These are phyloP conservation scores for Blumeria hordei DNA, from an alignment of 2,329 filamentous ascomycete species.

Conservation along the genomic window DNA sequence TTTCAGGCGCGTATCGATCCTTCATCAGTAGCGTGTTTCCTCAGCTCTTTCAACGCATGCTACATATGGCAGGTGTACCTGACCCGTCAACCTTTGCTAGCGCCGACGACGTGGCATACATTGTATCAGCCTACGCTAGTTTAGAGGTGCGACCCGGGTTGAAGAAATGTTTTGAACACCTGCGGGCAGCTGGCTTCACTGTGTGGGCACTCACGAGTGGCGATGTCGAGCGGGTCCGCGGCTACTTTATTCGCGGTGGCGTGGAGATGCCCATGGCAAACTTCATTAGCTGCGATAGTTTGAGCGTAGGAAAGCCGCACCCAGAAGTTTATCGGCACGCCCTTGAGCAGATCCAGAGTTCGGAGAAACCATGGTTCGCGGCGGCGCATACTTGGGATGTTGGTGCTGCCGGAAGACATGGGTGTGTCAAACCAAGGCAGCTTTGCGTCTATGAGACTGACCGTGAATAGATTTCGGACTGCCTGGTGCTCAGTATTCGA, in stretches of 20 bases:
- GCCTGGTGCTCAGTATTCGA: no score
- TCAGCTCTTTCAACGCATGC: constrained; percentile 23
- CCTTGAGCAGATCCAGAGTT: no score
- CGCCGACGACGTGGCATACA: constrained; percentile 19
- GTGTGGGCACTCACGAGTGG: constrained; percentile 30
- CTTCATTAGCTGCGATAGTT: constrained; percentile 11
- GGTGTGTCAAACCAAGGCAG: no score
- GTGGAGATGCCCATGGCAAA: constrained; percentile 26
- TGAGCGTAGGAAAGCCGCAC: no score
- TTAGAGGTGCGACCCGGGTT: constrained; percentile 18
- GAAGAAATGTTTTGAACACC: constrained; percentile 19
- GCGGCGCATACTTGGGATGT: no score
- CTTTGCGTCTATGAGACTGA: no score
- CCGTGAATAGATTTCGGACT: no score
- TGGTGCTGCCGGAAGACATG: no score
- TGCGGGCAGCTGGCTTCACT: constrained; percentile 23
- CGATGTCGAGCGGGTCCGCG: constrained; percentile 23
- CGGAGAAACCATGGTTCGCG: no score
- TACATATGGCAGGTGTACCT: constrained; percentile 20
- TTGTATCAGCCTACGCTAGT: constrained; percentile 18
- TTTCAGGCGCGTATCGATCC: constrained; percentile 20
- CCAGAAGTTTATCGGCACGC: no score
- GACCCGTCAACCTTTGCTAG: constrained; percentile 20
- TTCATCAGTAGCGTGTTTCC: constrained; percentile 20
- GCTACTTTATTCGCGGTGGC: constrained; percentile 25